Base-by-base conservation (phyloP, 2,329 filamentous ascomycete genomes). In the Botrytis sinoallii region DNA sequence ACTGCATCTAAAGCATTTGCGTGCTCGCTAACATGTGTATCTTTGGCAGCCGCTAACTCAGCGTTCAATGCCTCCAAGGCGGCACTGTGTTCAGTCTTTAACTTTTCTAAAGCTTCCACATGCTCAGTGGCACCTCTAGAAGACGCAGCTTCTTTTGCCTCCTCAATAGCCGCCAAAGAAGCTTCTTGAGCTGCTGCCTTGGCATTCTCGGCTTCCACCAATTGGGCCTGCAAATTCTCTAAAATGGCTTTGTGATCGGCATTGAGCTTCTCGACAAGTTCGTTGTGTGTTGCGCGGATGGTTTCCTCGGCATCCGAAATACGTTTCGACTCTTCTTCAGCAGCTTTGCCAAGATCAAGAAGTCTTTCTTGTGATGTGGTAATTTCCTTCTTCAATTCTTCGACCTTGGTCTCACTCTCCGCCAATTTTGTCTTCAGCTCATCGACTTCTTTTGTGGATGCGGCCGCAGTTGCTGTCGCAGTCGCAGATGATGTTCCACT, bases 361-460 rank as follows among this genome's bases (percentile, higher is more conserved):
- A 91, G 84, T 78, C 87, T 90, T 69, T 85, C 86, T 78, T 90
- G 84, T 0, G 87, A 88, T 14, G 85, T 82, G 73, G 85, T 82
- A 67, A 91, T 85, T 77, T 91, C 86, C 9, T 84, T 83, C 80
- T 88, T 89, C 44, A 91, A 84, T 20, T 86, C 82, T 71, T 87
- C 85, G 16, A 91, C 86, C 78, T 90, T 87, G 10, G 85, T 81
- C 78, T 91, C 88, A 75, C 88, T 89, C 46, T 88, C 85, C 7
- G 84, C 83, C 35, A 91, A 83, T 81, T 90, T 90, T 12, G 84
- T 81, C 83, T 89, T 91, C 61, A 91, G 84, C 64, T 88, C 86
- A 68, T 91, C 89, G 5, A 88, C 82, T 83, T 68, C 32, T 40
- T 70, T 71, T 46, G 61, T 42, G 38, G 73, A 63, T 52, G 67